A percentile compares a stretch with the other conserved stretches of the same genome.
These are phyloP conservation scores for Trichoderma guizhouense DNA, from an alignment of 2,329 filamentous ascomycete species.

Conservation along the genomic window DNA sequence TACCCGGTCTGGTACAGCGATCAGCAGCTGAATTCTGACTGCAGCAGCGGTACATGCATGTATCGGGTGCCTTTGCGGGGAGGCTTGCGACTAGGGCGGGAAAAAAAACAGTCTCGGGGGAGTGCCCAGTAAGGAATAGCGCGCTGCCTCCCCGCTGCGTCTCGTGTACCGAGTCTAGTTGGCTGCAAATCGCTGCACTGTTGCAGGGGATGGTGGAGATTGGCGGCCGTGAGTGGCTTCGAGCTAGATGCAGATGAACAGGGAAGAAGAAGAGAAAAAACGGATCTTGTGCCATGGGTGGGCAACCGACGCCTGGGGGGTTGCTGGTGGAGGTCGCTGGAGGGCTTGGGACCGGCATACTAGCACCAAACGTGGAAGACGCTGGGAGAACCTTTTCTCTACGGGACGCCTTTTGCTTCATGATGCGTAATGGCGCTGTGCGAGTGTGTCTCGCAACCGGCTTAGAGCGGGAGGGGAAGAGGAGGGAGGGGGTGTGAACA, in stretches of 20 bases:
- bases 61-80: constrained; percentile 12
- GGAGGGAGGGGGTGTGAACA: background rate
- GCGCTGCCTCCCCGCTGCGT: constrained; percentile 4
- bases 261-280: background rate
- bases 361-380: background rate
- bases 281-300: background rate
- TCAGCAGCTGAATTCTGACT: background rate
- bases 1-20: background rate
- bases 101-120: constrained; percentile 10
- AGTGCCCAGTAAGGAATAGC: background rate
- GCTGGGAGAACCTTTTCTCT: background rate
- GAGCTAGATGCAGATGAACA: constrained; percentile 3
- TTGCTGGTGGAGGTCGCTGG: background rate
- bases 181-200: constrained; percentile 17
- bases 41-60: background rate
- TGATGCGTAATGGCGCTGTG: constrained; percentile 5
- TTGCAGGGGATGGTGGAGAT: constrained; percentile 10
- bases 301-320: background rate
- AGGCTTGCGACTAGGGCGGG: background rate
- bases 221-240: constrained; percentile 6
- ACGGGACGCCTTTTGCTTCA: background rate
- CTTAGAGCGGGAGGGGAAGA: background rate
- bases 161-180: constrained; percentile 3
- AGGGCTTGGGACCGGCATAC: background rate
- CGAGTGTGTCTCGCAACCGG: background rate